Base-by-base conservation (phyloP, 1,139 yeast genomes). In the Geotrichum phurueaensis region DNA sequence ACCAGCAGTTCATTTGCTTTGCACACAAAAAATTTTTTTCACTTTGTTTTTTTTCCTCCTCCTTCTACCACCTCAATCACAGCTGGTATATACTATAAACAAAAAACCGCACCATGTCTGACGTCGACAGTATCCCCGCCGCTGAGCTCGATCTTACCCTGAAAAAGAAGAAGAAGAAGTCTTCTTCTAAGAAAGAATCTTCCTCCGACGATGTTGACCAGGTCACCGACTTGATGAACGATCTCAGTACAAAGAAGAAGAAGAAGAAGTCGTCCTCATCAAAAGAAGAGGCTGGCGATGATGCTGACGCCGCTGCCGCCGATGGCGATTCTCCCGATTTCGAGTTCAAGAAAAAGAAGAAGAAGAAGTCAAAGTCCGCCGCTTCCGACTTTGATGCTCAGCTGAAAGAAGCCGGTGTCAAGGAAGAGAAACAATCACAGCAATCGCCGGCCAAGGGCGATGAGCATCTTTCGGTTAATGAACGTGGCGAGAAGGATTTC, bases 341-440 rank as follows among this genome's bases (percentile, higher is more conserved):
- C 69, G 83, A 85, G 63, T 81, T 90, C 74, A 85, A 84, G 74
- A 85, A 85, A 78, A 91, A 91, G 82, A 92, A 91, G 83, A 86
- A 86, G 84, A 83, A 83, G 82, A 85, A 85, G 81, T 76, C 84
- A 67, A 76, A 81, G 51, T 80, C 83, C 66, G 81, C 83, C 57
- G 76, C 80, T 56, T 84, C 86, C 66, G 97, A 89, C 66, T 92
- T 94, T 73, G 98, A 92, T 69, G 88, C 88, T 72, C 89, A 89
- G 72, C 81, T 94, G 70, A 96, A 89, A 73, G 81, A 89, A 73
- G 98, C 97, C 25, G 98, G 98, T 71, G 81, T 92, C 59, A 82
- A 82, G 63, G 86, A 82, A 56, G 76, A 71, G 47, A 70, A 68
- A 53, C 69, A 71, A 33, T 67, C 71, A 20, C 78, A 71, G 61